A percentile compares a stretch with the other conserved stretches of the same genome.
These are phyloP conservation scores for Diplogelasinospora grovesii DNA, from an alignment of 495 filamentous ascomycete genomes.

Conservation along the genomic window DNA sequence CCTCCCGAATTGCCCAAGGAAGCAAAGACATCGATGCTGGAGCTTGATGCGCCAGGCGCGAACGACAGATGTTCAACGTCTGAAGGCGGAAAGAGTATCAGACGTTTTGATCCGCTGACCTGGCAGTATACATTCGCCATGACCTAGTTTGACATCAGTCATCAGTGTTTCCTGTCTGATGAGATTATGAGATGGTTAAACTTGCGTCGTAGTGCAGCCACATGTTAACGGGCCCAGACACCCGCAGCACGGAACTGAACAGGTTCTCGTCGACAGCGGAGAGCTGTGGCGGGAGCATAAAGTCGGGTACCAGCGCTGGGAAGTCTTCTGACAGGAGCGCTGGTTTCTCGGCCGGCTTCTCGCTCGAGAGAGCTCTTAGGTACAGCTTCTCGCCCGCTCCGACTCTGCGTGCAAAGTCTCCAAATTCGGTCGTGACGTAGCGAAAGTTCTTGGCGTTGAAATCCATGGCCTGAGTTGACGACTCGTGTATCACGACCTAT, in stretches of 20 bases:
- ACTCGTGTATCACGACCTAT: conserved; percentile 66
- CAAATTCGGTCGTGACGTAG: conserved; percentile 64
- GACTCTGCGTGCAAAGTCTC: conserved; percentile 59
- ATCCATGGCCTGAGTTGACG: conserved; percentile 59
- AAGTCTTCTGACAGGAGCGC: conserved; percentile 66
- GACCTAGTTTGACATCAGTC: conserved; percentile 50
- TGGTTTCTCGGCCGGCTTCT: conserved; percentile 60
- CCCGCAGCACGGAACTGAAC: conserved; percentile 75
- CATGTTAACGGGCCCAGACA: conserved; percentile 78
- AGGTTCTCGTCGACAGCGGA: conserved; percentile 49
- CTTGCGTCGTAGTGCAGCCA: conserved; percentile 89
- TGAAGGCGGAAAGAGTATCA: conserved; percentile 71
- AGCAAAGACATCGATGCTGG: conserved; percentile 61
- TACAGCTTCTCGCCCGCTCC: conserved; percentile 58
- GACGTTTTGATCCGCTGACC: conserved; percentile 59
- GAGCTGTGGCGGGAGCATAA: conserved; percentile 60
- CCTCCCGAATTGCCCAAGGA: conserved; percentile 17
- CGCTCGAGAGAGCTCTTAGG: conserved; percentile 63
- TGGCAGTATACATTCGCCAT: conserved; percentile 90
- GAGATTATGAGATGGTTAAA: background rate
- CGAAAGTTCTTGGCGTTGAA: conserved; percentile 78
- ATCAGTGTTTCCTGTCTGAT: background rate
- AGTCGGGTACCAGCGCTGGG: conserved; percentile 60
- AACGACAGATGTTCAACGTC: conserved; percentile 66
- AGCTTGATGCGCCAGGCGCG: conserved; percentile 72